A percentile compares a stretch with the other conserved stretches of the same genome.
phyloP scores from a whole-genome alignment of 768 basidiomycete genomes.

The Strobilomyces dryophilus region DNA sequence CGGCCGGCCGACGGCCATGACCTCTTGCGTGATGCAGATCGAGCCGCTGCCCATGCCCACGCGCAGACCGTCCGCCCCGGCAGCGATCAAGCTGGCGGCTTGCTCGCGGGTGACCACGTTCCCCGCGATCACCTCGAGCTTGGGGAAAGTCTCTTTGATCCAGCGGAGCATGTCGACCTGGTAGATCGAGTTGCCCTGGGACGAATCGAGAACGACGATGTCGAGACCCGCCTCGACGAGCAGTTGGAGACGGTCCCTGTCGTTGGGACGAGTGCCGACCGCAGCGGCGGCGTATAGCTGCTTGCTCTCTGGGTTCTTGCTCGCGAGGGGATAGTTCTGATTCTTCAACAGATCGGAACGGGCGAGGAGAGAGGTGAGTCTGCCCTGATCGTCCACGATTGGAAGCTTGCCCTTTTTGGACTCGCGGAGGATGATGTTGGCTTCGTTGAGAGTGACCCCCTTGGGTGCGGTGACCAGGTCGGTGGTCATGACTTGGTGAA shows the following conservation, averaged over 20 bases:
- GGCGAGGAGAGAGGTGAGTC: conserved; percentile 80
- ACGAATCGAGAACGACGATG: conserved; percentile 92
- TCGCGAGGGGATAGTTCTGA: conserved; percentile 92
- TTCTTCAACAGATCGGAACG: conserved; percentile 98
- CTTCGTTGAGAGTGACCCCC: conserved; percentile 87
- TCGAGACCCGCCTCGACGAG: conserved; percentile 95
- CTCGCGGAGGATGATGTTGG: conserved; percentile 90
- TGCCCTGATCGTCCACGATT: conserved; percentile 62
- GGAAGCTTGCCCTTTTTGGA: conserved; percentile 99
- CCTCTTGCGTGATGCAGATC: conserved; percentile 99
- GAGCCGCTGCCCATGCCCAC: conserved; percentile 98
- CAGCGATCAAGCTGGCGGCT: conserved; percentile 88
- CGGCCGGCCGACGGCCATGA: conserved; percentile 98
- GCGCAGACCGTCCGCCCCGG: conserved; percentile 93
- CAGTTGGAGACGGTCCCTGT: conserved; percentile 77
- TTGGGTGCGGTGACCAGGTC: conserved; percentile 80
- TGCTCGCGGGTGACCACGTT: conserved; percentile 99
- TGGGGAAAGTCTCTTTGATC: conserved; percentile 84
- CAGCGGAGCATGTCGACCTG: conserved; percentile 93
- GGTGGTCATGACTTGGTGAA: conserved; percentile 87
- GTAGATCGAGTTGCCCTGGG: conserved; percentile 92
- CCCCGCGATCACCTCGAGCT: conserved; percentile 91
- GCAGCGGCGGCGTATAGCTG: conserved; percentile 97
- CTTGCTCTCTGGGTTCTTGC: conserved; percentile 86
- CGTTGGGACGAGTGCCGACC: conserved; percentile 86